phyloP scores from a whole-genome alignment of 2,329 filamentous ascomycete genomes.

The Conoideocrella luteorostrata region DNA sequence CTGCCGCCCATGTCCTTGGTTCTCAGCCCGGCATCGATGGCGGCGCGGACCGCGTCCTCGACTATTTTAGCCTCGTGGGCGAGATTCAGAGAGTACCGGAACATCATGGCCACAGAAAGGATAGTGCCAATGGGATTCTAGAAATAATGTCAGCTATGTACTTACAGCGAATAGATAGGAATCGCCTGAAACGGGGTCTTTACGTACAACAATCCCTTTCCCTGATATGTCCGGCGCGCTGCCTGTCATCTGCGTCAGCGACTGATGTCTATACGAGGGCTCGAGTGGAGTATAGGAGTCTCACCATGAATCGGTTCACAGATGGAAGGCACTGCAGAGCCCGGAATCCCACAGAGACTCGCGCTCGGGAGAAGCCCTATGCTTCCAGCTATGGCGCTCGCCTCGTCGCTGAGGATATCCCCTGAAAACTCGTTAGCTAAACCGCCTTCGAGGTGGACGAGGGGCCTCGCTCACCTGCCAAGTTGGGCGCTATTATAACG shows the following conservation, averaged over 20 bases:
- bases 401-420: slow-evolving; percentile 94
- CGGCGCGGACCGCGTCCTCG: slow-evolving; percentile 72
- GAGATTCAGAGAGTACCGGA: slow-evolving; percentile 83
- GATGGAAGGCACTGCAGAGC: slow-evolving; percentile 44
- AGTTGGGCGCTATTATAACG: slow-evolving; percentile 83
- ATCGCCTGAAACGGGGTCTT: slow-evolving; percentile 9
- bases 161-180: slow-evolving; percentile 11
- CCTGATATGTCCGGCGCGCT: slow-evolving; percentile 68
- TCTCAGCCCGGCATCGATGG: slow-evolving; percentile 70
- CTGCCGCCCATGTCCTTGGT: slow-evolving; percentile 83
- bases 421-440: slow-evolving; percentile 57
- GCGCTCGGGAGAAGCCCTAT: slow-evolving; percentile 40
- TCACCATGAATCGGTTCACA: slow-evolving; percentile 70
- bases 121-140: slow-evolving; percentile 74
- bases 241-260: slow-evolving; percentile 11
- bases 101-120: slow-evolving; percentile 90
- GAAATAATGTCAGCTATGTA: slow-evolving; percentile 8
- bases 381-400: slow-evolving; percentile 51
- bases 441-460: slow-evolving; percentile 12
- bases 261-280: background rate
- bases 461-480: slow-evolving; percentile 16
- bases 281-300: background rate
- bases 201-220: slow-evolving; percentile 42
- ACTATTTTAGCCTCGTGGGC: slow-evolving; percentile 70
- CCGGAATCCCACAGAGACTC: slow-evolving; percentile 34